phyloP scores from a whole-genome alignment of 192 early-diverging fungal genomes.

The Coemansia sp. region DNA sequence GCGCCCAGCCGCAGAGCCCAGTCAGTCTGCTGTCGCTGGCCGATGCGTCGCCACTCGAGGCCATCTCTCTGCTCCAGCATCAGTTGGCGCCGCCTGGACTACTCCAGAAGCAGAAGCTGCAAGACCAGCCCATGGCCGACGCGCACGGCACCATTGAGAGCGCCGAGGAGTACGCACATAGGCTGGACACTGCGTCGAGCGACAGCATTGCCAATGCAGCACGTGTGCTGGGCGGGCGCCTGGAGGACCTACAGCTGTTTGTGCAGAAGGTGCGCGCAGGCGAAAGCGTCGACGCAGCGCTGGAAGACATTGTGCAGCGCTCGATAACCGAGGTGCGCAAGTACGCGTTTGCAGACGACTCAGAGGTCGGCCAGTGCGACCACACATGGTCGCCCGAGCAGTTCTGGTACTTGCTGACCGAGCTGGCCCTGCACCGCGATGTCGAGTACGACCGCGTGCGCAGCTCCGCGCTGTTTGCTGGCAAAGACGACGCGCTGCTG shows the following conservation, averaged over 20 bases:
- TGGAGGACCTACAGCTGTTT: constrained; percentile 87
- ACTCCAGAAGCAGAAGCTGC: not conserved
- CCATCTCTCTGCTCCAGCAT: constrained; percentile 37
- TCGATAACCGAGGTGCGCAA: constrained; percentile 87
- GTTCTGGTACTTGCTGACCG: constrained; percentile 84
- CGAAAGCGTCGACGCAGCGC: constrained; percentile 57
- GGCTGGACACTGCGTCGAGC: constrained; percentile 21
- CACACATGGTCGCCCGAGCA: constrained; percentile 81
- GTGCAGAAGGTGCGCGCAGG: constrained; percentile 86
- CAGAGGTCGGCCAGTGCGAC: constrained; percentile 33
- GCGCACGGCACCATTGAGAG: not conserved
- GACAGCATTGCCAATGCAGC: constrained; percentile 53
- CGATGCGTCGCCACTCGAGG: constrained; percentile 41
- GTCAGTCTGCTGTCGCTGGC: constrained; percentile 40
- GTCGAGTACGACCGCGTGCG: constrained; percentile 83
- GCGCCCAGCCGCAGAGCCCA: constrained; percentile 41
- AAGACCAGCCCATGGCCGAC: not conserved
- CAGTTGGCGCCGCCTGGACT: constrained; percentile 24
- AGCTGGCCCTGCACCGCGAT: constrained; percentile 60
- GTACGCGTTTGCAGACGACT: constrained; percentile 71
- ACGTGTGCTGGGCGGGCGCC: constrained; percentile 78
- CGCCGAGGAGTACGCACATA: constrained; percentile 7
- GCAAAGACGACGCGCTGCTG: constrained; percentile 74
- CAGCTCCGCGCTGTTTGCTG: constrained; percentile 79
- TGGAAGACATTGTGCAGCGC: constrained; percentile 78